Evolutionary conservation across 148 eudicot species (phyloP).

Genomic region (Camellia lanceoleosa): DNA sequence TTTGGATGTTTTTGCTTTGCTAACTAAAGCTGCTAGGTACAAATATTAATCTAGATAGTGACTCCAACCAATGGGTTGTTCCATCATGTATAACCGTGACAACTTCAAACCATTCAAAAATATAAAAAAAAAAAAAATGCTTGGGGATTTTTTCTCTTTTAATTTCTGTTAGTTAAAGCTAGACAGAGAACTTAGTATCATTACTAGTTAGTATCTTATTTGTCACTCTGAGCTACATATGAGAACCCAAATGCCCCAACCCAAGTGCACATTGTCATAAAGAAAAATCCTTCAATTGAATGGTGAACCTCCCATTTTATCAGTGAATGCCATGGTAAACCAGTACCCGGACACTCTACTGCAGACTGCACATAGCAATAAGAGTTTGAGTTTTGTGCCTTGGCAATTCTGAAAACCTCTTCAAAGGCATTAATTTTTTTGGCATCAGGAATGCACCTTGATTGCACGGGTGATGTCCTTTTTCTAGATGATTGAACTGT

Average conservation of each 20-base stretch:
- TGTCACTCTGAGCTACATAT: not conserved
- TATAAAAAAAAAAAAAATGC: too few relatives aligned
- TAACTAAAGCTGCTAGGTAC: too few relatives aligned
- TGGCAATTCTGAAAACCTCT: not conserved
- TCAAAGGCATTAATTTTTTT: not conserved
- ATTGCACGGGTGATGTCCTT: not conserved
- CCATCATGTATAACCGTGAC: too few relatives aligned
- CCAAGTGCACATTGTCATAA: not conserved
- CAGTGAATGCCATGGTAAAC: not conserved
- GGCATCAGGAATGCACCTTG: not conserved
- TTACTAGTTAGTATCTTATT: too few relatives aligned
- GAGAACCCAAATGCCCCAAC: not conserved
- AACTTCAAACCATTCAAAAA: too few relatives aligned
- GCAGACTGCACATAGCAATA: not conserved
- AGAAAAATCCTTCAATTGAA: not conserved
- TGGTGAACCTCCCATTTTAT: not conserved
- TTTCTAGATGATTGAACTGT: too few relatives aligned
- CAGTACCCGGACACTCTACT: not conserved
- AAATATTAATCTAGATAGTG: too few relatives aligned
- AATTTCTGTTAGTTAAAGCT: too few relatives aligned
- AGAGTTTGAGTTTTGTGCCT: not conserved
- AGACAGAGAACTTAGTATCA: too few relatives aligned
- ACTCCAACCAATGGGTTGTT: too few relatives aligned
- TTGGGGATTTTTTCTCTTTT: too few relatives aligned
- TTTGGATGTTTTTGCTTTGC: too few relatives aligned